Percentiles rank a stretch among this genome's conserved stretches.
phyloP scores from a whole-genome alignment of 2,329 filamentous ascomycete species.

The Rutstroemia sp. region DNA sequence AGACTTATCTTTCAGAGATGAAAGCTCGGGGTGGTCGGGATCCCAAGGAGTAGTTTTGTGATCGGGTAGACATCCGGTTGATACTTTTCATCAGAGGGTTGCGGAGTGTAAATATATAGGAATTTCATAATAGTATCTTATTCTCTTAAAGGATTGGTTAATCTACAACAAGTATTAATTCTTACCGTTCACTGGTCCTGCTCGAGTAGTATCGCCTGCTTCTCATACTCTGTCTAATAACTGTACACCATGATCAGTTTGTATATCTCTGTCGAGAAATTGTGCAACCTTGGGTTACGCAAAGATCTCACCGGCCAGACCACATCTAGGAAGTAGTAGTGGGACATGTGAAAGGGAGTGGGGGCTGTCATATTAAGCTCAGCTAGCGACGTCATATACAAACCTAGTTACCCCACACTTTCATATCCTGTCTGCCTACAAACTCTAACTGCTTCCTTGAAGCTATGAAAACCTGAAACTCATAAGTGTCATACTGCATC shows the following conservation, averaged over 20 bases:
- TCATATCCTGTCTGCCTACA: constrained; percentile 1
- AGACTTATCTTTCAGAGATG: constrained; percentile 5
- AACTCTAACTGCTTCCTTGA: not conserved
- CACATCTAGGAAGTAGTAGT: too few species aligned
- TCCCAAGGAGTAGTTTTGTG: constrained; percentile 1
- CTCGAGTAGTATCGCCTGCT: too few species aligned
- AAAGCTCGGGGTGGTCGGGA: constrained; percentile 6
- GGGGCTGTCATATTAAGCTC: not conserved
- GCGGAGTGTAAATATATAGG: not conserved
- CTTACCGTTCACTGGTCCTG: too few species aligned
- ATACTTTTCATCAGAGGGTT: not conserved
- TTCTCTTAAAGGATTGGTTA: too few species aligned
- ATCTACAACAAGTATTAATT: too few species aligned
- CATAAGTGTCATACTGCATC: not conserved
- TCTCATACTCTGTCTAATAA: too few species aligned
- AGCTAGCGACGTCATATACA: constrained; percentile 5
- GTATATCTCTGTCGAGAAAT: too few species aligned
- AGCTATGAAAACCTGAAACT: not conserved
- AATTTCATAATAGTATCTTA: not conserved
- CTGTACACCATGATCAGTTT: too few species aligned
- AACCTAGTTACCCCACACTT: constrained; percentile 3
- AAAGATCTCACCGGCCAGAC: too few species aligned
- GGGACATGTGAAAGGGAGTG: not conserved
- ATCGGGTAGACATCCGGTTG: not conserved
- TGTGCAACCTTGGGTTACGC: too few species aligned